Percentiles rank a stretch among this genome's conserved stretches.
phyloP scores from a whole-genome alignment of 116 monocot species.

The Papilionanthe hybrid region DNA sequence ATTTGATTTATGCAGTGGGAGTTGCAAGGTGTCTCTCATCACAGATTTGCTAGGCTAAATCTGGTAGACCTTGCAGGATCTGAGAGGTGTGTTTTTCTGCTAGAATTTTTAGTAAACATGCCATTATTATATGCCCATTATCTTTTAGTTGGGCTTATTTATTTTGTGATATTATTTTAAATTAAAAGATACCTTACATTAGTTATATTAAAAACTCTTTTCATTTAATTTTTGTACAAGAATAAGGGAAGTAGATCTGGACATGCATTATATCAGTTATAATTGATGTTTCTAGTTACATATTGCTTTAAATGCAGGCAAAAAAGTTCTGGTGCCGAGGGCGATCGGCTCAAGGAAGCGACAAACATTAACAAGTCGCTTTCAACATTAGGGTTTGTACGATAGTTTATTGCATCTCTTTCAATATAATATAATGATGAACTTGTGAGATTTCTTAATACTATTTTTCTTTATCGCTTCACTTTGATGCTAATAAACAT shows the following conservation, averaged over 20 bases:
- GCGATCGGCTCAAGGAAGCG: constrained; percentile 94
- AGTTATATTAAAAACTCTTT: neutral
- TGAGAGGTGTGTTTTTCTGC: constrained; percentile 52
- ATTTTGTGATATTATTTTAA: neutral
- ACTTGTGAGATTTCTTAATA: constrained; percentile 4
- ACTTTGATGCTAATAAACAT: too few species aligned
- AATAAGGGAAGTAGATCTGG: neutral
- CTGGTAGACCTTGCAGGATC: constrained; percentile 98
- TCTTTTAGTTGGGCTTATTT: neutral
- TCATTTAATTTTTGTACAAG: neutral
- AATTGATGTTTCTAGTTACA: neutral
- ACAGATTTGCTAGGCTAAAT: constrained; percentile 91
- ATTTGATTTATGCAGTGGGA: constrained; percentile 64
- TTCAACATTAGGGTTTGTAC: constrained; percentile 82
- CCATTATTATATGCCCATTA: neutral
- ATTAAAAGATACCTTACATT: neutral
- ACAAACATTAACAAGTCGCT: constrained; percentile 99
- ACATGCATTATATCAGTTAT: constrained; percentile 4
- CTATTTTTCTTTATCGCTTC: neutral
- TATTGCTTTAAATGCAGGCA: constrained; percentile 43
- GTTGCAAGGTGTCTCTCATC: constrained; percentile 84
- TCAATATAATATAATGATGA: neutral
- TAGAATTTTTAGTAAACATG: neutral
- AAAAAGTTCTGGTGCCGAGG: constrained; percentile 98
- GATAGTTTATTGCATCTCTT: constrained; percentile 2